Percentiles rank a stretch among this genome's conserved stretches.
phyloP scores from a whole-genome alignment of 2,329 filamentous ascomycete species.

The Pseudogymnoascus sp. region DNA sequence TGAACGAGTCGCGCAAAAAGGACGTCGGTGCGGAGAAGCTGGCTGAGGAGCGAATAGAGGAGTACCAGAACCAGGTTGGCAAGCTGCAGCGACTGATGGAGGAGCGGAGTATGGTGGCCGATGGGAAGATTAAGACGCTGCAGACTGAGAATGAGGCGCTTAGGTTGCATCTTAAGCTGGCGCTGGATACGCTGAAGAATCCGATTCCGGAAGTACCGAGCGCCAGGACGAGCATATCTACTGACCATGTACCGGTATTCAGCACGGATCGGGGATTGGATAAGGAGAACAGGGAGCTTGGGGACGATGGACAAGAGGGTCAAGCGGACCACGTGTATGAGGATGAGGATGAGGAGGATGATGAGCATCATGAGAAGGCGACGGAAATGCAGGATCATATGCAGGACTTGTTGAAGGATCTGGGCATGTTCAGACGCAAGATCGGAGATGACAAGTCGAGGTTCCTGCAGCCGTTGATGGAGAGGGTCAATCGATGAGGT shows the following conservation, averaged over 20 bases:
- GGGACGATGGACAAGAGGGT: slow-evolving; percentile 22
- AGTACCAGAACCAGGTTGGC: slow-evolving; percentile 85
- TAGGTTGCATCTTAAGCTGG: slow-evolving; percentile 78
- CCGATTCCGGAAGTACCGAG: slow-evolving; percentile 63
- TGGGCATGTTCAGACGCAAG: slow-evolving; percentile 75
- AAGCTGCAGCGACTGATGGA: slow-evolving; percentile 95
- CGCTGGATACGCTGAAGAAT: slow-evolving; percentile 79
- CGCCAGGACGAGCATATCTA: slow-evolving; percentile 19
- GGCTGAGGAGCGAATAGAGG: slow-evolving; percentile 78
- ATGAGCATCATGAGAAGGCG: slow-evolving; percentile 44
- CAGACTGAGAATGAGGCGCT: slow-evolving; percentile 87
- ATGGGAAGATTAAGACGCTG: slow-evolving; percentile 87
- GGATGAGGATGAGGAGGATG: slow-evolving; percentile 53
- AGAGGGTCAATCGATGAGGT: slow-evolving; percentile 29
- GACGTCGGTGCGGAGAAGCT: slow-evolving; percentile 65
- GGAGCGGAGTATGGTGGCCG: slow-evolving; percentile 79
- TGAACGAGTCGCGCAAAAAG: slow-evolving; percentile 55
- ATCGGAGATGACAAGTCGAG: slow-evolving; percentile 72
- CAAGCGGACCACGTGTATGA: slow-evolving; percentile 39
- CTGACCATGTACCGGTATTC: slow-evolving; percentile 24
- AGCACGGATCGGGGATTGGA: slow-evolving; percentile 19
- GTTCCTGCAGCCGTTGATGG: slow-evolving; percentile 47
- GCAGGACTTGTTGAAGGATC: slow-evolving; percentile 72
- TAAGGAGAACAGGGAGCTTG: slow-evolving; percentile 27
- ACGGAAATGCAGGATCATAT: slow-evolving; percentile 76